These are phyloP conservation scores for Saccharomycopsis synnaedendra DNA, from an alignment of 805 yeast genomes.

Conservation along the genomic window DNA sequence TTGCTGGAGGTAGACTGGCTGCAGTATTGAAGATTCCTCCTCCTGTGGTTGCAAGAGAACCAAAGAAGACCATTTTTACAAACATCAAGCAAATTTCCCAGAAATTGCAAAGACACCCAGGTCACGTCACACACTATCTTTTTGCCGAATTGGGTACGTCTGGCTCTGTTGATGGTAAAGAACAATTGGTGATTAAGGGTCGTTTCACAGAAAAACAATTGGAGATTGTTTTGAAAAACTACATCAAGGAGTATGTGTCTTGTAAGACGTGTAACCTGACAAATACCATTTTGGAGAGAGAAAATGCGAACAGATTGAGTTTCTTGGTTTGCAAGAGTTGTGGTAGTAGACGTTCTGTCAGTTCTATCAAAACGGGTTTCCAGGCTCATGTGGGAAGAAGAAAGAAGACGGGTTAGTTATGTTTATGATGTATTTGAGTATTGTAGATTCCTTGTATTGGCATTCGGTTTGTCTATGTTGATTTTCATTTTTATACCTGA, in stretches of 20 bases:
- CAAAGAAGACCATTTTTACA: conserved; percentile 93
- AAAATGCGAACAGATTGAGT: conserved; percentile 90
- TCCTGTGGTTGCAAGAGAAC: conserved; percentile 94
- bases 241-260: conserved; percentile 93
- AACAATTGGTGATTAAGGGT: conserved; percentile 95
- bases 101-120: conserved; percentile 92
- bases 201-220: conserved; percentile 96
- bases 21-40: conserved; percentile 95
- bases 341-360: conserved; percentile 94
- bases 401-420: conserved; percentile 33
- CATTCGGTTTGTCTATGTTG: neutral
- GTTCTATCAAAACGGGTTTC: conserved; percentile 98
- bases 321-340: conserved; percentile 97
- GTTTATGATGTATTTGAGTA: neutral
- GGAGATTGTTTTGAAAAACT: conserved; percentile 92
- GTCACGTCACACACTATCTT: conserved; percentile 90
- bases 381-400: conserved; percentile 94
- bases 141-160: conserved; percentile 99
- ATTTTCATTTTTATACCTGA: neutral
- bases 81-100: conserved; percentile 92
- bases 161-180: conserved; percentile 97
- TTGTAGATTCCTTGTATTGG: neutral
- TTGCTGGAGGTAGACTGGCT: conserved; percentile 92
- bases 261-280: conserved; percentile 98
- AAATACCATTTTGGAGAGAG: conserved; percentile 93